Conservation (phyloP, 345 rosid genomes). For the Eucalyptus polyanthemos region DNA sequence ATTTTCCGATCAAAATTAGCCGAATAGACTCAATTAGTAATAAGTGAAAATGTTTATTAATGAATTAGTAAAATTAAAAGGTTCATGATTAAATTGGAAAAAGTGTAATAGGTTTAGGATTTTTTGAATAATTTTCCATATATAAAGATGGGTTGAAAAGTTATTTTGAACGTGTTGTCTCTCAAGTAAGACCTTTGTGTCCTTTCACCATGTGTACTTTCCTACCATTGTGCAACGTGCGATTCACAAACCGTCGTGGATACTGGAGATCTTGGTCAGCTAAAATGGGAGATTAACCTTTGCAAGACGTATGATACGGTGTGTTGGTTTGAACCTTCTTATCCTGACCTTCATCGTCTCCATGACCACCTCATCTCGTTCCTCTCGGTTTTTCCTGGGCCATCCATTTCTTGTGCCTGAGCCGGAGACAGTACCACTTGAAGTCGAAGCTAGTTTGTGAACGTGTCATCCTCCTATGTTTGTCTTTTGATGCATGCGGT, state of each 20-base stretch:
- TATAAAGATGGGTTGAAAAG: no score
- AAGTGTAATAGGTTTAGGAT: no score
- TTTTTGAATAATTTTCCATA: rapidly evolving
- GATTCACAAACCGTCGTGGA: background rate
- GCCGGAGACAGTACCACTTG: no score
- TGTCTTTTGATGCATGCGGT: background rate
- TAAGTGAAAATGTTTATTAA: rapidly evolving
- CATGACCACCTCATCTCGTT: background rate
- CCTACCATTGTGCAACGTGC: background rate
- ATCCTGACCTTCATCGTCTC: background rate
- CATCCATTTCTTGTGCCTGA: background rate
- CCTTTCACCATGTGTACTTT: background rate
- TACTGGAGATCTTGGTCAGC: background rate
- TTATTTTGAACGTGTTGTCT: no score
- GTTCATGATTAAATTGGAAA: rapidly evolving
- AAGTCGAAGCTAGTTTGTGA: background rate
- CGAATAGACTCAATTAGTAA: rapidly evolving
- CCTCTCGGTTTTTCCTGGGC: background rate
- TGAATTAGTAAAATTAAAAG: no score
- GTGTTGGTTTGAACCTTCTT: background rate
- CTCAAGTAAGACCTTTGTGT: background rate
- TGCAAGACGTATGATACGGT: background rate
- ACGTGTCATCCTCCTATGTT: background rate
- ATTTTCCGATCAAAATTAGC: rapidly evolving
- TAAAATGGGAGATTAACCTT: background rate